These are phyloP conservation scores for Salvia rosmarinus DNA, from an alignment of 257 asterid species.

Conservation along the genomic window DNA sequence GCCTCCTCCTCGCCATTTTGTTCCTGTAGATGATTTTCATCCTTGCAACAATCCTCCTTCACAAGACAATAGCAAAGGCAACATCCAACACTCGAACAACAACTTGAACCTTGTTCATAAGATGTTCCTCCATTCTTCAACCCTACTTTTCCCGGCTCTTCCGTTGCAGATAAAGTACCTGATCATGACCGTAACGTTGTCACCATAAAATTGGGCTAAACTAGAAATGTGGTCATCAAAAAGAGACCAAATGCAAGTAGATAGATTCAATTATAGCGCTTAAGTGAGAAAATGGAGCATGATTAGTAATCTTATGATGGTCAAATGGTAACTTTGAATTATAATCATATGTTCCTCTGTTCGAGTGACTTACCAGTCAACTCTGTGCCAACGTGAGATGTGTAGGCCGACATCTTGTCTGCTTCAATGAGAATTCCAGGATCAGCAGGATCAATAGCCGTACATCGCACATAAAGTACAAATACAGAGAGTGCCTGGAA, in stretches of 20 bases:
- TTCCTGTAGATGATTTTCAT: constrained; percentile 57
- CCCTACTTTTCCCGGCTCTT: constrained; percentile 65
- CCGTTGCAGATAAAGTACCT: constrained; percentile 55
- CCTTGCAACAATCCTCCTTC: constrained; percentile 80
- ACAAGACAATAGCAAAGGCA: constrained; percentile 72
- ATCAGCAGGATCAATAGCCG: constrained; percentile 96
- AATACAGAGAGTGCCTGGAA: constrained; percentile 78
- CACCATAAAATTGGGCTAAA: constrained; percentile 27
- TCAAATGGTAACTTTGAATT: neutral
- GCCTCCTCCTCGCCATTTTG: constrained; percentile 83
- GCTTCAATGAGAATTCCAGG: constrained; percentile 83
- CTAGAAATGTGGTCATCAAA: neutral
- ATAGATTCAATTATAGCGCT: neutral
- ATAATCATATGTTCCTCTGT: constrained; percentile 5
- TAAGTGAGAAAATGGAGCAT: neutral
- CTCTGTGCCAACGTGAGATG: constrained; percentile 69
- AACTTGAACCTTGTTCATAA: constrained; percentile 46
- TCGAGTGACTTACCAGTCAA: constrained; percentile 58
- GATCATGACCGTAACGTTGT: constrained; percentile 38
- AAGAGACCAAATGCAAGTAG: constrained; percentile 5
- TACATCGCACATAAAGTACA: constrained; percentile 83
- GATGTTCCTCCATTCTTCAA: constrained; percentile 56
- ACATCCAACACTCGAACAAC: constrained; percentile 65
- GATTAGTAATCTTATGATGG: neutral
- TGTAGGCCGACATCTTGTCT: constrained; percentile 56